Evolutionary conservation across 2,329 filamentous ascomycete species (phyloP), one percentile per base, ranked within the genome.

Genomic region (Scedosporium aurantiacum): DNA sequence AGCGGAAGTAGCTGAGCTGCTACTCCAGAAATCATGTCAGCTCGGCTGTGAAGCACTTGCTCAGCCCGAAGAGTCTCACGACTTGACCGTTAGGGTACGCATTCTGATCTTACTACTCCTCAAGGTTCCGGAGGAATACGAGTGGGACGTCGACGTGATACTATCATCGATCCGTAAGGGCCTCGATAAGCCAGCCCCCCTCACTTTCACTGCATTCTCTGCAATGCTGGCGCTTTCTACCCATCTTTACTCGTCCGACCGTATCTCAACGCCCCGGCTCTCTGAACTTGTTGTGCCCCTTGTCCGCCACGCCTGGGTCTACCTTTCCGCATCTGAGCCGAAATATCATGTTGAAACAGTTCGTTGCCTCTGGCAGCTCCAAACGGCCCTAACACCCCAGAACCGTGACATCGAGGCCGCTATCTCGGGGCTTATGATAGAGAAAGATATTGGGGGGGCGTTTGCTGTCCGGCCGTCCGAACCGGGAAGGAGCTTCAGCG

Each of bases 331-430:
- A n/a, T 80, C 86, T 12, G 86, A 87, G 64, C 91, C 92, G 0
- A 96, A 96, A 70, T 95, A 93, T 66, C 94, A 97, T 69, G 92
- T 99, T 37, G 95, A 99, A 75, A 87, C 91, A 18, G 90, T 95
- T 7, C 85, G 89, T 62, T 88, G 86, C 66, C 76, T 99, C 45
- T 96, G 94, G 90, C 85, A 91, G 65, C 76, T 99, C 59, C 91
- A 97, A 67, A 83, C 81, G 25, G 82, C 85, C 0, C 81, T 96
- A 12, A 83, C 87, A 1, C 76, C 80, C 45, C 76, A 81, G 1
- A 86, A 86, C 66, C 85, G 88, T 59, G 84, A 91, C 55, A 86
- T 96, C 4, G 92, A 96, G 72, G 90, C 90, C 25, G 84, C 89
- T 0, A 83, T 96, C 47, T 82, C 85, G 25, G 80, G 82, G 27